Evolutionary conservation across 352 stramenopile species (phyloP).

Genomic region (Phytophthora capsici): DNA sequence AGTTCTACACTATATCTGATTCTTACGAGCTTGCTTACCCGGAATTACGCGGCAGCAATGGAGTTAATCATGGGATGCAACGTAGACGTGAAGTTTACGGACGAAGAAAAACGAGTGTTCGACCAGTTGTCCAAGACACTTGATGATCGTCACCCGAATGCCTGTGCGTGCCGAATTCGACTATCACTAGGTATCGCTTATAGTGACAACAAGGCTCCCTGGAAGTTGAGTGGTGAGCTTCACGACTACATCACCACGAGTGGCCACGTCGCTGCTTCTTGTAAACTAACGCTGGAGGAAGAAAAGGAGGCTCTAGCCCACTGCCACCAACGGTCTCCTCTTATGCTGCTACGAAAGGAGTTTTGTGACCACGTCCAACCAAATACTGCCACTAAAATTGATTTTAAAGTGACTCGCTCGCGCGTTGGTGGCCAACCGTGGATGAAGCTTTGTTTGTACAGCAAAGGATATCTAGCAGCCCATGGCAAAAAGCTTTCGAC

Average conservation of each 20-base stretch:
- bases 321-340: slow-evolving; percentile 68
- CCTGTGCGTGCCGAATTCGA: slow-evolving; percentile 94
- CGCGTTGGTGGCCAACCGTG: slow-evolving; percentile 84
- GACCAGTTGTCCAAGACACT: slow-evolving; percentile 95
- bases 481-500: slow-evolving; percentile 85
- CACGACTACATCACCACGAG: slow-evolving; percentile 92
- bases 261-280: slow-evolving; percentile 92
- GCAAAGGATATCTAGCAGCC: slow-evolving; percentile 73
- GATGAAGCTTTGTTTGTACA: slow-evolving; percentile 85
- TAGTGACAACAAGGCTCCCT: slow-evolving; percentile 92
- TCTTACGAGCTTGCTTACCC: slow-evolving; percentile 95
- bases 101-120: slow-evolving; percentile 98
- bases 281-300: slow-evolving; percentile 94
- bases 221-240: slow-evolving; percentile 78
- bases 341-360: slow-evolving; percentile 75
- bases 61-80: slow-evolving; percentile 97
- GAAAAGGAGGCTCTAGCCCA: slow-evolving; percentile 92
- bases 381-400: slow-evolving; percentile 35
- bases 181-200: slow-evolving; percentile 90
- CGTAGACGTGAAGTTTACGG: slow-evolving; percentile 94
- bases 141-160: slow-evolving; percentile 96
- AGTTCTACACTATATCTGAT: slow-evolving; percentile 98
- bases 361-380: slow-evolving; percentile 61
- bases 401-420: slow-evolving; percentile 73
- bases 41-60: slow-evolving; percentile 95